Conservation (phyloP, 257 asterid genomes). For the Plantago ovata region DNA sequence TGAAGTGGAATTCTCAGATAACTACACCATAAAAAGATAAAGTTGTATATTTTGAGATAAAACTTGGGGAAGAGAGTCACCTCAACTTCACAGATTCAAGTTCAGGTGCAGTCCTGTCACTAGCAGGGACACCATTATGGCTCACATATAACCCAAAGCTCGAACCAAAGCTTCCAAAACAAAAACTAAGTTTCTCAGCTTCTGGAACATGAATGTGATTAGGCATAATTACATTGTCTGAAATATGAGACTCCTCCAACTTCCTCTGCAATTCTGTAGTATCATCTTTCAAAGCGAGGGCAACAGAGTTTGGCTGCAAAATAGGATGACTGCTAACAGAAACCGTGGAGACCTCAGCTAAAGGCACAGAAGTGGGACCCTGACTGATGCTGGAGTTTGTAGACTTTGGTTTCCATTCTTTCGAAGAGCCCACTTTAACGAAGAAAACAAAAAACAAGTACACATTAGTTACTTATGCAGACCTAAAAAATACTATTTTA, state of each 20-base stretch:
- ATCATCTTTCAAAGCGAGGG: slow-evolving; percentile 43
- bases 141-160: slow-evolving; percentile 51
- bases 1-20: slow-evolving; percentile 3
- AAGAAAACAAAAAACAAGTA: slow-evolving; percentile 25
- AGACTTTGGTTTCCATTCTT: slow-evolving; percentile 93
- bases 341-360: slow-evolving; percentile 38
- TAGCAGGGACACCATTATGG: slow-evolving; percentile 36
- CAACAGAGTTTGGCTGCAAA: slow-evolving; percentile 25
- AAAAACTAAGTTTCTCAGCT: slow-evolving; percentile 78
- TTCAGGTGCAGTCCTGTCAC: slow-evolving; percentile 55
- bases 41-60: too few relatives aligned
- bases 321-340: slow-evolving; percentile 9
- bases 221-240: slow-evolving; percentile 78
- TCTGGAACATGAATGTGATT: slow-evolving; percentile 82
- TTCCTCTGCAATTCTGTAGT: slow-evolving; percentile 54
- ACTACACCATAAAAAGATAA: slow-evolving; percentile 4
- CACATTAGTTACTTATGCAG: slow-evolving; percentile 14
- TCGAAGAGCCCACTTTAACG: slow-evolving; percentile 52
- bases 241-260: slow-evolving; percentile 53
- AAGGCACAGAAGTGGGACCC: slow-evolving; percentile 34
- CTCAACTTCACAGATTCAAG: slow-evolving; percentile 53
- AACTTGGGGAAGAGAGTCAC: slow-evolving; percentile 33
- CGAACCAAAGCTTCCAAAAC: slow-evolving; percentile 92
- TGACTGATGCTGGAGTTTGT: slow-evolving; percentile 40
- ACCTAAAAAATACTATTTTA: too few relatives aligned